Percentiles rank a stretch among this genome's conserved stretches.
Evolutionary conservation across 139 green algal genomes (phyloP).

Genomic region (Chlamydomonas sphaeroides): DNA sequence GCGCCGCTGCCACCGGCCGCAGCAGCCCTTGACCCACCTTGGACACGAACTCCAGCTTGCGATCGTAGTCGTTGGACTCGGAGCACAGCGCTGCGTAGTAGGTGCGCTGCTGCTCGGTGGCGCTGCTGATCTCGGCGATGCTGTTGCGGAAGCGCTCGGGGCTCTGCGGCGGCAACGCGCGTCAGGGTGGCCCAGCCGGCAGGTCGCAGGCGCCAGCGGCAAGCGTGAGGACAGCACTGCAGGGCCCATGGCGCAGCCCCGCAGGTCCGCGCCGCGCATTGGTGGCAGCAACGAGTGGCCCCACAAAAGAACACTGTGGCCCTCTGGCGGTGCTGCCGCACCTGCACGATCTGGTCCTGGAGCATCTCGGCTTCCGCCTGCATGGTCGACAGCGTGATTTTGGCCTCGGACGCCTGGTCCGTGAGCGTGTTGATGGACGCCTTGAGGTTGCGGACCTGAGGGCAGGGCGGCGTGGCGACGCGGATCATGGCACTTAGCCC

Average conservation of each 20-base stretch:
- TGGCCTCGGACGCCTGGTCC: constrained; percentile 68
- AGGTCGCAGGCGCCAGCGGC: too few species aligned
- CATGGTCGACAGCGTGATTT: constrained; percentile 68
- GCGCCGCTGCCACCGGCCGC: too few species aligned
- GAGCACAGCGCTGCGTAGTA: constrained; percentile 54
- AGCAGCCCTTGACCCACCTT: constrained; percentile 51
- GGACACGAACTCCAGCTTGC: constrained; percentile 43
- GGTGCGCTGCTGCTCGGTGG: constrained; percentile 33
- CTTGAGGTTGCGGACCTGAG: constrained; percentile 68
- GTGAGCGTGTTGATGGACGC: constrained; percentile 58
- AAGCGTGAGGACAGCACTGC: too few species aligned
- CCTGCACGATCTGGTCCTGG: constrained; percentile 83
- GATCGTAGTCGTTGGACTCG: constrained; percentile 56
- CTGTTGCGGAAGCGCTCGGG: constrained; percentile 31
- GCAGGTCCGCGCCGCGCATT: too few species aligned
- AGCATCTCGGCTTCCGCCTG: constrained; percentile 72
- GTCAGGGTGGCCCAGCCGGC: too few species aligned
- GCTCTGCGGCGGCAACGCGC: constrained; percentile 25
- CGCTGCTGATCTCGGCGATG: constrained; percentile 46
- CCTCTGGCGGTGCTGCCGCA: too few species aligned
- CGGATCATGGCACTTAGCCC: too few species aligned
- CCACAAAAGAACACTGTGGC: too few species aligned
- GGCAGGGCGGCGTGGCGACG: neutral
- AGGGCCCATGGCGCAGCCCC: too few species aligned
- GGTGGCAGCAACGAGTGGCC: too few species aligned